These are phyloP conservation scores for Sporothrix schenckii DNA, from an alignment of 2,329 filamentous ascomycete species.

Conservation along the genomic window DNA sequence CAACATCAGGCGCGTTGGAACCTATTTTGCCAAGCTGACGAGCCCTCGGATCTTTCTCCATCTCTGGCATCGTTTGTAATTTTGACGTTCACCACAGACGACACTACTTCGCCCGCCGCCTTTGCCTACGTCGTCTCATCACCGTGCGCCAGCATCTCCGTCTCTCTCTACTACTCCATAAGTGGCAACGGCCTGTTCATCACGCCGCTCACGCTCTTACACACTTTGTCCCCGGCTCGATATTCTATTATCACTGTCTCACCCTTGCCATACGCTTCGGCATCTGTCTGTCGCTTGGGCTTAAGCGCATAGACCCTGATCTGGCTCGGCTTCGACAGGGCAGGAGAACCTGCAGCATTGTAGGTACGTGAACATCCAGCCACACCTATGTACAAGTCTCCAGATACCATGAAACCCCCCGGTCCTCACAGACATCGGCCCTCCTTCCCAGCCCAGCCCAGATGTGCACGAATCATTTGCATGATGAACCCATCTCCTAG, in stretches of 20 bases:
- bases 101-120: neutral
- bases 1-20: neutral
- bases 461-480: conserved; percentile 5
- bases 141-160: conserved; percentile 12
- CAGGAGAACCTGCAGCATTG: neutral
- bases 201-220: neutral
- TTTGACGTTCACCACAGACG: neutral
- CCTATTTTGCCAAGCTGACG: neutral
- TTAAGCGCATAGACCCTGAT: neutral
- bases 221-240: neutral
- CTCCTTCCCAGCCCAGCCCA: conserved; percentile 4
- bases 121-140: neutral
- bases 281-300: conserved; percentile 4
- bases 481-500: conserved; percentile 15
- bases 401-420: conserved; percentile 1
- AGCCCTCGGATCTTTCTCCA: neutral
- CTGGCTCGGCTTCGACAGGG: neutral
- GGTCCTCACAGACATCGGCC: neutral
- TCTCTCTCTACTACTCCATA: conserved; percentile 6
- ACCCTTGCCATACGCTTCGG: neutral
- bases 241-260: neutral
- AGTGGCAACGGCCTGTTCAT: conserved; percentile 1
- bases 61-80: neutral
- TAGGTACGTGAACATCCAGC: neutral
- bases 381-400: neutral